These are phyloP conservation scores for Boletus tomentosulus DNA, from an alignment of 768 basidiomycete genomes.

Conservation along the genomic window DNA sequence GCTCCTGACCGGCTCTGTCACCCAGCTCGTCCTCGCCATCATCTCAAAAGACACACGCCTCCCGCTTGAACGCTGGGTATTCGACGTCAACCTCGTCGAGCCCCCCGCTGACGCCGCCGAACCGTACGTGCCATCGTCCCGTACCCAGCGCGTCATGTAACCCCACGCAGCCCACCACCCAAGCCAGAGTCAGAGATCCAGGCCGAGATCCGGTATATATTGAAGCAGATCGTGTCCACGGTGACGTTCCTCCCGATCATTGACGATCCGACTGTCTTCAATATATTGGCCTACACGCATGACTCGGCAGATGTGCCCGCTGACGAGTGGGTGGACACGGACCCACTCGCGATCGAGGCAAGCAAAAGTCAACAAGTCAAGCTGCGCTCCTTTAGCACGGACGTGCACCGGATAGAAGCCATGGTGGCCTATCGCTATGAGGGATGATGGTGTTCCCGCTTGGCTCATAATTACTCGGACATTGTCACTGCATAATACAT, in stretches of 20 bases:
- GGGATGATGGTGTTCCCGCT: constrained; percentile 31
- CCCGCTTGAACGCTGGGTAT: constrained; percentile 96
- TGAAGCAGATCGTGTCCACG: constrained; percentile 97
- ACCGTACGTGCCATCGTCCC: constrained; percentile 39
- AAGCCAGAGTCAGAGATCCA: constrained; percentile 90
- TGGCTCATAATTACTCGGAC: neutral
- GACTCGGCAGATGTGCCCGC: constrained; percentile 89
- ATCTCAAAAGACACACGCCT: constrained; percentile 91
- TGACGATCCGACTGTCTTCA: constrained; percentile 94
- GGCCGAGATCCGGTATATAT: constrained; percentile 94
- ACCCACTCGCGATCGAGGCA: constrained; percentile 87
- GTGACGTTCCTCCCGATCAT: constrained; percentile 96
- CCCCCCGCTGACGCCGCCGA: constrained; percentile 47
- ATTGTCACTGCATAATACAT: constrained; percentile 2
- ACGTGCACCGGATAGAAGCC: constrained; percentile 95
- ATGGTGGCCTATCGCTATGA: constrained; percentile 98
- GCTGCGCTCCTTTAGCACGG: constrained; percentile 93
- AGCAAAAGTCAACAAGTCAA: constrained; percentile 93
- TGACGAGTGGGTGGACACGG: constrained; percentile 94
- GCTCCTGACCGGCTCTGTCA: constrained; percentile 89
- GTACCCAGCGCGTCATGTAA: neutral
- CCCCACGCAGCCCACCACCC: constrained; percentile 39
- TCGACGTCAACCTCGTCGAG: constrained; percentile 86
- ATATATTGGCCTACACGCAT: constrained; percentile 92
- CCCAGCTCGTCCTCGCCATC: constrained; percentile 91